Evolutionary conservation across 2,329 filamentous ascomycete species (phyloP).

Genomic region (Trichocomaceae sp.): DNA sequence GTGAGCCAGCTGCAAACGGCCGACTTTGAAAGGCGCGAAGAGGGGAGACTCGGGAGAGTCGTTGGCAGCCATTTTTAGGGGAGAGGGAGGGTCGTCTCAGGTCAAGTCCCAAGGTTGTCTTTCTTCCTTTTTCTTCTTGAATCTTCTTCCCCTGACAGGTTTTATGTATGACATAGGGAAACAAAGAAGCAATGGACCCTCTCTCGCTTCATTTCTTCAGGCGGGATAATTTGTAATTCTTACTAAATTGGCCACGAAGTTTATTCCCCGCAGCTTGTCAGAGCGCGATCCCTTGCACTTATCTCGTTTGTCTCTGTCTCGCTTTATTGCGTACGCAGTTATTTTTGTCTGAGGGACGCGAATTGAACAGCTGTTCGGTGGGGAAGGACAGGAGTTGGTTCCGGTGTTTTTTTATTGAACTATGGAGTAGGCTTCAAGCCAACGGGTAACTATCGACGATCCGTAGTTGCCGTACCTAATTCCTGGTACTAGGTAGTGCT

Average conservation of each 20-base stretch:
- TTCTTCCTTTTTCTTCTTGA: no score
- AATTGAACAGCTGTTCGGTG: background rate
- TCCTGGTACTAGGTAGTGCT: no score
- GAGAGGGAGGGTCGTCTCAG: no score
- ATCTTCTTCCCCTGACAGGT: background rate
- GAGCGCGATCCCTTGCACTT: no score
- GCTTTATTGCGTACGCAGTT: no score
- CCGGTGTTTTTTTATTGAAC: no score
- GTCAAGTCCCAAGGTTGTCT: no score
- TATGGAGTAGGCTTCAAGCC: no score
- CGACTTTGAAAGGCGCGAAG: conserved; percentile 32
- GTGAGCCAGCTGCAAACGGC: conserved; percentile 30
- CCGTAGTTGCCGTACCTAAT: no score
- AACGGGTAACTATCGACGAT: no score
- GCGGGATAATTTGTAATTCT: background rate
- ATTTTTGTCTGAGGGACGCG: no score
- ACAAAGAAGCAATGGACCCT: background rate
- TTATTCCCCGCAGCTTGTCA: background rate
- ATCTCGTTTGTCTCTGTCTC: background rate
- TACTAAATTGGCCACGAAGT: background rate
- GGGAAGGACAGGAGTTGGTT: background rate
- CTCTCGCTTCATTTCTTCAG: background rate
- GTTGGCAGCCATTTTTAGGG: background rate
- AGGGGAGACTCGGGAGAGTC: conserved; percentile 6
- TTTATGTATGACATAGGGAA: background rate